Evolutionary conservation across 306 rosid genomes (phyloP), one percentile per base, ranked within the genome.

Genomic region (Ziziphus jujuba): DNA sequence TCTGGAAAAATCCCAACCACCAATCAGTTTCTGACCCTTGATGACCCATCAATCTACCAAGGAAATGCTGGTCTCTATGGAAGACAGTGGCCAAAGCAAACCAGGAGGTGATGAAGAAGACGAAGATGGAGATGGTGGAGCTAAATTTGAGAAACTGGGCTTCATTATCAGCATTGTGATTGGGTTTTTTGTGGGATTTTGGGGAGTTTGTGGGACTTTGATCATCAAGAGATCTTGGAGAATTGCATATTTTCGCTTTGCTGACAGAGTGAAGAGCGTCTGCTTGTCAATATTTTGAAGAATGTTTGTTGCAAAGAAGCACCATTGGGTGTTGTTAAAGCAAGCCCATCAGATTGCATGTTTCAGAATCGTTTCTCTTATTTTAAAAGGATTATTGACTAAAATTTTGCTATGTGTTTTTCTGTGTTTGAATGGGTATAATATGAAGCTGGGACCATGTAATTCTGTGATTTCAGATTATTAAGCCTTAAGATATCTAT

Each of bases 141-240:
- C 8, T 9, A 17, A 48, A 31, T 1, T 0, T 16, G 28, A 47
- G 12, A 44, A 24, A 54, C 38, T 62, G 9, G 16, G 56, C 33
- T 9, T 45, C 34, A 1, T 43, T 4, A 2, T 57, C 53, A 57
- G 65, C 48, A 45, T 19, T 0, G 33, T 19, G 22, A 3, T 33
- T 6, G 57, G 65, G 2, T 56, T 57, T 61, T 6, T 8, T 44
- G 0, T 57, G 11, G 57, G 57, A 3, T 57, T 69, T 12, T 31
- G 73, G 63, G 73, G 45, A 5, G 57, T 69, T 45, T 28, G 20
- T 33, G 35, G 57, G 21, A 57, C 34, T 25, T 11, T 21, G 35
- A 15, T 31, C 20, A 5, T 45, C 21, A 69, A 57, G 16, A 69
- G 16, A n/a, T 25, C 65, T 2, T 69, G 56, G 65, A n/a, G n/a